phyloP scores from a whole-genome alignment of 2,329 filamentous ascomycete genomes.

The Rutstroemia sydowiana region DNA sequence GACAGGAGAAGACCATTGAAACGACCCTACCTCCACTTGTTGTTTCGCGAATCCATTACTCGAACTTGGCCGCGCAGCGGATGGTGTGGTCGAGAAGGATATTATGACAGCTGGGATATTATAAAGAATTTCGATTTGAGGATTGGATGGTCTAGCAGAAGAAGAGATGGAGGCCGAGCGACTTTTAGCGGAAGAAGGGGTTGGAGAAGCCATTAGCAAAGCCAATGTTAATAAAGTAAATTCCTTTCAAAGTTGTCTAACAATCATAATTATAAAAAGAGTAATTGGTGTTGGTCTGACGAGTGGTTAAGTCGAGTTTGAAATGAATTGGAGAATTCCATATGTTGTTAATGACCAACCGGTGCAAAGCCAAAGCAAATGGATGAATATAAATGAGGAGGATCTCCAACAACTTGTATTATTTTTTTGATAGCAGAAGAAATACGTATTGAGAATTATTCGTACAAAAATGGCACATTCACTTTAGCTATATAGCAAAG shows the following conservation, averaged over 20 bases:
- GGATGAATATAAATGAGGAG: neutral
- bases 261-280: constrained; percentile 10
- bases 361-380: too few species aligned
- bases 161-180: constrained; percentile 20
- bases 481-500: neutral
- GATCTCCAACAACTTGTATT: neutral
- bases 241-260: neutral
- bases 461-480: too few species aligned
- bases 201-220: constrained; percentile 20
- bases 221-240: neutral
- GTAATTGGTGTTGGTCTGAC: neutral
- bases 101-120: constrained; percentile 35
- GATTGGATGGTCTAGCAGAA: constrained; percentile 18
- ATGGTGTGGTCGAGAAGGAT: constrained; percentile 42
- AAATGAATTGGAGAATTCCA: too few species aligned
- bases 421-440: neutral
- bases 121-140: constrained; percentile 29
- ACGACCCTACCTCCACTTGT: constrained; percentile 44
- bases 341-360: too few species aligned
- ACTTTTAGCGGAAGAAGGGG: constrained; percentile 12
- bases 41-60: constrained; percentile 29
- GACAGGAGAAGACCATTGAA: constrained; percentile 67
- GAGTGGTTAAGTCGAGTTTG: too few species aligned
- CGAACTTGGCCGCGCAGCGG: constrained; percentile 14
- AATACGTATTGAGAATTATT: too few species aligned